Conservation (phyloP, 495 filamentous ascomycete species). For the Podospora didyma region DNA sequence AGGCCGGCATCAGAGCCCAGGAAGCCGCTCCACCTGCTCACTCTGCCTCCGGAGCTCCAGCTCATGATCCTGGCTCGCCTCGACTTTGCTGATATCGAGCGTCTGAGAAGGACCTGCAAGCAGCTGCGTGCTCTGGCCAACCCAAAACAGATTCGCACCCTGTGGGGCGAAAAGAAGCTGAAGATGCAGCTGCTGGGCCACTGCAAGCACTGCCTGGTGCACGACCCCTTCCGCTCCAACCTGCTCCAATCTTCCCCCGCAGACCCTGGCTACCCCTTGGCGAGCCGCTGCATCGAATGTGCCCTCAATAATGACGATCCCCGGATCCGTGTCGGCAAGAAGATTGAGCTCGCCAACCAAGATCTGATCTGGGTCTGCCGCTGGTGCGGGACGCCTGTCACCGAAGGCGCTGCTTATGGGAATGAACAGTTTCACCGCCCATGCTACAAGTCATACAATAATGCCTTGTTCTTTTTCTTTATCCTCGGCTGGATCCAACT, state of each 20-base stretch:
- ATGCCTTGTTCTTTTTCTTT: slow-evolving; percentile 19
- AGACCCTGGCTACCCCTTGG: slow-evolving; percentile 23
- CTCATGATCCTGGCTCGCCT: slow-evolving; percentile 23
- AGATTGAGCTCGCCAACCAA: slow-evolving; percentile 18
- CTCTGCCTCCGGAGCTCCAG: slow-evolving; percentile 30
- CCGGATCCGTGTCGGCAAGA: slow-evolving; percentile 17
- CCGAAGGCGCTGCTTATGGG: slow-evolving; percentile 6
- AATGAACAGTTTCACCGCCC: slow-evolving; percentile 24
- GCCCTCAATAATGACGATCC: slow-evolving; percentile 17
- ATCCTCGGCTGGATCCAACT: slow-evolving; percentile 26
- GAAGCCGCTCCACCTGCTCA: slow-evolving; percentile 15
- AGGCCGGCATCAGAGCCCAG: not conserved
- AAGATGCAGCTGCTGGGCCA: slow-evolving; percentile 17
- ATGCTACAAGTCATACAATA: slow-evolving; percentile 25
- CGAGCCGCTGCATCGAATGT: slow-evolving; percentile 22
- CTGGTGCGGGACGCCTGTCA: slow-evolving; percentile 27
- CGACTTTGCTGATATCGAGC: slow-evolving; percentile 23
- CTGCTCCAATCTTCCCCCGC: slow-evolving; percentile 13
- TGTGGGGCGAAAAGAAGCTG: slow-evolving; percentile 16
- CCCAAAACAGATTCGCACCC: slow-evolving; percentile 16
- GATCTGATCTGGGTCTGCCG: slow-evolving; percentile 23
- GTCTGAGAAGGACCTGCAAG: slow-evolving; percentile 31
- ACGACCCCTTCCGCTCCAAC: slow-evolving; percentile 14
- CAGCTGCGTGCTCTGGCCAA: slow-evolving; percentile 17
- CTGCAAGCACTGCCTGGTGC: slow-evolving; percentile 23